phyloP scores from a whole-genome alignment of 176 grass and related monocot species.

The Avena eriantha region DNA sequence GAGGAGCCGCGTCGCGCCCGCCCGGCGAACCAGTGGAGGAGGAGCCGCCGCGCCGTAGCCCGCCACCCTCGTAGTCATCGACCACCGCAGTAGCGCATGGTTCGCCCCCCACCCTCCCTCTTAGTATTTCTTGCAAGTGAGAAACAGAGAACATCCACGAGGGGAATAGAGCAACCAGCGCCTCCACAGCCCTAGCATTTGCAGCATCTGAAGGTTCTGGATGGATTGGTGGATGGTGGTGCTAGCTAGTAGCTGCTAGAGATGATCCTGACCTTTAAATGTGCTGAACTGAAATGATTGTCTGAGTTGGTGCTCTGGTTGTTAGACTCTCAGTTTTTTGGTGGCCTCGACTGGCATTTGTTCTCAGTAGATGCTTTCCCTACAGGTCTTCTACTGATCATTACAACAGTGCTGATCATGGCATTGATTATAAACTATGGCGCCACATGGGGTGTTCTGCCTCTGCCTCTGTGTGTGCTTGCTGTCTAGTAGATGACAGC shows the following conservation, averaged over 20 bases:
- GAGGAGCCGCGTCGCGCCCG: no score
- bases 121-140: no score
- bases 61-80: no score
- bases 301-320: constrained; percentile 58
- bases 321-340: constrained; percentile 52
- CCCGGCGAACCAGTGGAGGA: no score
- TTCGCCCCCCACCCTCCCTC: no score
- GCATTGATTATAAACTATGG: constrained; percentile 32
- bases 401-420: constrained; percentile 39
- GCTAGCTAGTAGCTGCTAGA: constrained; percentile 16
- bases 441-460: constrained; percentile 36
- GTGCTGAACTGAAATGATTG: constrained; percentile 60
- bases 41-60: no score
- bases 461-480: constrained; percentile 5
- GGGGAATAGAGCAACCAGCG: no score
- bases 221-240: constrained; percentile 34
- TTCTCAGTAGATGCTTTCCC: constrained; percentile 38
- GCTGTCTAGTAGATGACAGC: background rate
- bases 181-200: no score
- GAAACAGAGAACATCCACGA: no score
- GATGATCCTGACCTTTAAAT: constrained; percentile 33
- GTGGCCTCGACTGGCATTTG: constrained; percentile 37
- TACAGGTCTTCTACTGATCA: constrained; percentile 47
- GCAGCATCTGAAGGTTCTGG: constrained; percentile 51
- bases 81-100: no score